phyloP scores from a whole-genome alignment of 2,329 filamentous ascomycete genomes.

The Onygena corvina region DNA sequence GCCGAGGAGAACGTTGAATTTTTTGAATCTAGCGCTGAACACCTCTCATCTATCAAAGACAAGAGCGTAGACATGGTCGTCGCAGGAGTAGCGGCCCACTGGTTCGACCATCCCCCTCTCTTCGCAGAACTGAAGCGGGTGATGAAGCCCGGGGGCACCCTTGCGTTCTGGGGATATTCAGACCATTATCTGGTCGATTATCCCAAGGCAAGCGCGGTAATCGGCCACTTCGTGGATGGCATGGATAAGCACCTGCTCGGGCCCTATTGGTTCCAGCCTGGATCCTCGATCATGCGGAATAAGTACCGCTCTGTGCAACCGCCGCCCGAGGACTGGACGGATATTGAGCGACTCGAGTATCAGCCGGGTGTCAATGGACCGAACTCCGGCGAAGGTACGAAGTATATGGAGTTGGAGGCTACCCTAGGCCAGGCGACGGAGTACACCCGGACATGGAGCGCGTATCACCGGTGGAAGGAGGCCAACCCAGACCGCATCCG shows the following conservation, averaged over 20 bases:
- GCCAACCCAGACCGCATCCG: constrained; percentile 41
- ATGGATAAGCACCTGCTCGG: constrained; percentile 42
- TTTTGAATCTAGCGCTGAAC: constrained; percentile 42
- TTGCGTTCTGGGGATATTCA: constrained; percentile 57
- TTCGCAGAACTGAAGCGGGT: constrained; percentile 47
- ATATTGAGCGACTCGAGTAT: constrained; percentile 45
- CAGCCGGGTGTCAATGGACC: constrained; percentile 40
- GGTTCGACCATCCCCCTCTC: constrained; percentile 48
- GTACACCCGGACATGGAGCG: constrained; percentile 51
- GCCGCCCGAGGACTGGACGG: constrained; percentile 41
- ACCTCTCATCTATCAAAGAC: constrained; percentile 40
- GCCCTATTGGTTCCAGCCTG: constrained; percentile 47
- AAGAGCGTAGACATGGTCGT: constrained; percentile 42
- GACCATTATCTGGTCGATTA: constrained; percentile 49
- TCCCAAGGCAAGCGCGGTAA: constrained; percentile 41
- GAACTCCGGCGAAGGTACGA: constrained; percentile 30
- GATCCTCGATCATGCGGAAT: constrained; percentile 43
- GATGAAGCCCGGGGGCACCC: constrained; percentile 43
- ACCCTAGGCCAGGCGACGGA: constrained; percentile 48
- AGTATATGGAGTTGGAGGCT: constrained; percentile 44
- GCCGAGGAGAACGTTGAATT: constrained; percentile 37
- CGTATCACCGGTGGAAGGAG: constrained; percentile 48
- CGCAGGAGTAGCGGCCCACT: constrained; percentile 50
- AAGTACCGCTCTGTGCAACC: constrained; percentile 43
- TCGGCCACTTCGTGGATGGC: constrained; percentile 47